Conservation (phyloP, 805 yeast genomes). For the Pichia exigua region DNA sequence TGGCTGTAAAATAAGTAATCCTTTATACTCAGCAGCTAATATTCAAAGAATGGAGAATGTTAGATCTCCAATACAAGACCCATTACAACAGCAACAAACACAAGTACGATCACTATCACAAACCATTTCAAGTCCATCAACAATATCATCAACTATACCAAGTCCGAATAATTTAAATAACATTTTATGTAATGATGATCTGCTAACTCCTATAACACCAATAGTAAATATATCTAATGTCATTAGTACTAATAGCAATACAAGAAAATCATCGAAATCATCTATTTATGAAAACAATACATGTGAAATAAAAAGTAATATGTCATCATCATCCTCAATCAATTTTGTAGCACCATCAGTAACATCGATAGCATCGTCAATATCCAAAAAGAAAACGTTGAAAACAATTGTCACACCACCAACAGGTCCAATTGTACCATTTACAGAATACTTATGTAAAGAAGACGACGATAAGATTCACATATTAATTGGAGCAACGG, state of each 20-base stretch:
- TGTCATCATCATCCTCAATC: conserved; percentile 8
- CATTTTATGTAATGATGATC: not conserved
- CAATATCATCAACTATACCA: not conserved
- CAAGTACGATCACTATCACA: not conserved
- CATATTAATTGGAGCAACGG: conserved; percentile 86
- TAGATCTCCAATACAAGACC: not conserved
- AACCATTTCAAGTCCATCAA: not conserved
- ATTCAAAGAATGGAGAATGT: conserved; percentile 4
- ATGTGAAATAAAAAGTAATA: conserved; percentile 4
- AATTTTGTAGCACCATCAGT: conserved; percentile 6
- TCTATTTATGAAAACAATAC: not conserved
- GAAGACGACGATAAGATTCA: conserved; percentile 83
- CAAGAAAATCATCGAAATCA: conserved; percentile 5
- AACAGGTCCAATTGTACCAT: conserved; percentile 62
- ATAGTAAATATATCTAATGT: not conserved
- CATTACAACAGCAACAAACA: not conserved
- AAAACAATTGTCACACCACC: conserved; percentile 52
- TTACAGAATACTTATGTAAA: conserved; percentile 61
- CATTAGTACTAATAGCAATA: not conserved
- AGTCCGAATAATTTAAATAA: not conserved
- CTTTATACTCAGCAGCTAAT: not conserved
- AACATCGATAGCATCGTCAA: not conserved
- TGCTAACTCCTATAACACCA: not conserved
- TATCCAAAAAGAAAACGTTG: conserved; percentile 20
- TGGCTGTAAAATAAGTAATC: not conserved